phyloP scores from a whole-genome alignment of 1,284 basidiomycete species.

The Thecaphora frezii region DNA sequence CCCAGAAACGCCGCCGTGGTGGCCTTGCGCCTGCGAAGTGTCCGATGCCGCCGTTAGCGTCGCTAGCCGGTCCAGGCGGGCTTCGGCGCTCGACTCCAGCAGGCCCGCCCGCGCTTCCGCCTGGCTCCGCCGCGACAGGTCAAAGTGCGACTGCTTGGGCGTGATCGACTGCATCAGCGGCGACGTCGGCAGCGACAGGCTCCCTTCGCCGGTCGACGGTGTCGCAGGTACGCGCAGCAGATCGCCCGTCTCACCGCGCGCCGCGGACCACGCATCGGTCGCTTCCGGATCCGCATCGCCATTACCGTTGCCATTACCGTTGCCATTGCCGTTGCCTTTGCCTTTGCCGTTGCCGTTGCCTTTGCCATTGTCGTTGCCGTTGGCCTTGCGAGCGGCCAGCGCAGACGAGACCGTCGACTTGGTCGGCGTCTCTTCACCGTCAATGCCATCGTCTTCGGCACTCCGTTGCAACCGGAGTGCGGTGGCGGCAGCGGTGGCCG shows the following conservation, averaged over 20 bases:
- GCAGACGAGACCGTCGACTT: slow-evolving; percentile 11
- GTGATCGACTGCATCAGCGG: neutral
- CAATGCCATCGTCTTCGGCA: slow-evolving; percentile 2
- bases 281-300: too few relatives aligned
- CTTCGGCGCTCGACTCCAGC: neutral
- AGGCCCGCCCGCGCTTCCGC: neutral
- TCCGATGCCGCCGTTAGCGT: too few relatives aligned
- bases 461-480: neutral
- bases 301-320: too few relatives aligned
- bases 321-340: too few relatives aligned
- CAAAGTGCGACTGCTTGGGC: neutral
- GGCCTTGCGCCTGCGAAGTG: too few relatives aligned
- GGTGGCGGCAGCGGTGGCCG: too few relatives aligned
- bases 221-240: too few relatives aligned
- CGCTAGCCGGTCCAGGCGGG: neutral
- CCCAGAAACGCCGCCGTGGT: too few relatives aligned
- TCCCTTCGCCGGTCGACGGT: neutral
- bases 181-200: neutral
- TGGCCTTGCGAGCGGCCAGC: too few relatives aligned
- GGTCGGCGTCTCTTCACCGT: slow-evolving; percentile 31
- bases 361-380: neutral
- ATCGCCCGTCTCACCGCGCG: too few relatives aligned
- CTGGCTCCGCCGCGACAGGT: neutral
- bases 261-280: too few relatives aligned
- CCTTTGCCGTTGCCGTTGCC: neutral